Base-by-base conservation (phyloP, 2,329 filamentous ascomycete species). In the Thielaviopsis populi region DNA sequence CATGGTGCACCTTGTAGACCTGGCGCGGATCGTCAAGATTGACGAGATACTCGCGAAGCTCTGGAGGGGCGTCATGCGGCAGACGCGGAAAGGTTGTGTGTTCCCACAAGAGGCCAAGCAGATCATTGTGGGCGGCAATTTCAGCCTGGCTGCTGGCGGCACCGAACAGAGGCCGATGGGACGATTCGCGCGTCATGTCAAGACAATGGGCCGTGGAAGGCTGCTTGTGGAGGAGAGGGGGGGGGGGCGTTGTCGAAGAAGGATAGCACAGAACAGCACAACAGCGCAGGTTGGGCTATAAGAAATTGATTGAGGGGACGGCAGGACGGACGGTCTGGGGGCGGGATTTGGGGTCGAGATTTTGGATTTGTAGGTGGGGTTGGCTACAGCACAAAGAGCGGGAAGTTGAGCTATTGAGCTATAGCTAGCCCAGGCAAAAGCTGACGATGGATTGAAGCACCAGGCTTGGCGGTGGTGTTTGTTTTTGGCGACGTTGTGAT, bases 1-100 rank as follows among this genome's bases (percentile, higher is more conserved):
- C 83, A 61, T 77, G 77, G 70, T 86, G 79, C 22, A 86, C 79
- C 41, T 79, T 78, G 68, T 85, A 86, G 56, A 85, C 78, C 63
- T 78, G 77, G 67, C 77, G 79, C 2, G 84, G 84, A 67, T 85
- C 83, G 61, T 85, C 80, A 63, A 87, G 76, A 63, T 83, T 76
- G 65, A 82, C 75, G 24, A 84, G 75, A 60, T 80, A 72, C 11
- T 81, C 77, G 65, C 74, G 78, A 63, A 87, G 73, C 69, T 84
- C 81, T 22, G 74, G 69, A 1, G 84, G 84, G 64, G 83, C 83
- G 74, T 86, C 83, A 63, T 74, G 70, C 1, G 84, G 84, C 50
- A 87, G 74, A 61, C 79, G 77, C 48, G 80, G 77, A 68, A 86
- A 85, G 1, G 79, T 78, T 2, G 80, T 80, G 63, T 82, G 77